Conservation (phyloP, 768 basidiomycete species). For the Sarcomyxa edulis region DNA sequence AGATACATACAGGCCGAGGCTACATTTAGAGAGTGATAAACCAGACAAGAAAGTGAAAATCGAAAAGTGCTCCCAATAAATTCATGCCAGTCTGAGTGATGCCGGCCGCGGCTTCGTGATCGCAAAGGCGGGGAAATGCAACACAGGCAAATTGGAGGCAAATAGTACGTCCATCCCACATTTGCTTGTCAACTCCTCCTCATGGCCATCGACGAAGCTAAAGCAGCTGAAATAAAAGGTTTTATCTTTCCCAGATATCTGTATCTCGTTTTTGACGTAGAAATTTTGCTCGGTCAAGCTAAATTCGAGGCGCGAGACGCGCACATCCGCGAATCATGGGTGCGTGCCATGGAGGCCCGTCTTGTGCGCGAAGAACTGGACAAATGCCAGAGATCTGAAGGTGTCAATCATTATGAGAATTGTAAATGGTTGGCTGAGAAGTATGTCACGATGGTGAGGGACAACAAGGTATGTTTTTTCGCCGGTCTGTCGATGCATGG, state of each 20-base stretch:
- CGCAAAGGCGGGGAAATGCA: too few species aligned
- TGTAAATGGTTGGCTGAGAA: conserved; percentile 84
- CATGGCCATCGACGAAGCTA: conserved; percentile 33
- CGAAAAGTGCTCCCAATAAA: too few species aligned
- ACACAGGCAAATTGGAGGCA: too few species aligned
- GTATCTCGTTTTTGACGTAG: neutral
- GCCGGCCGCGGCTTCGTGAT: too few species aligned
- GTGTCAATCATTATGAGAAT: conserved; percentile 87
- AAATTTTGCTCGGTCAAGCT: conserved; percentile 33
- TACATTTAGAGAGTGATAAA: too few species aligned
- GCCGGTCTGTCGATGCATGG: neutral
- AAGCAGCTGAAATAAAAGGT: conserved; percentile 50
- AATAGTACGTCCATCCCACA: too few species aligned
- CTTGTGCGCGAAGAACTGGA: conserved; percentile 84
- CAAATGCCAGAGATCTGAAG: conserved; percentile 87
- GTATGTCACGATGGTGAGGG: conserved; percentile 73
- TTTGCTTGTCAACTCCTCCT: too few species aligned
- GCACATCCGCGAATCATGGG: conserved; percentile 87
- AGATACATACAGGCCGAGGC: too few species aligned
- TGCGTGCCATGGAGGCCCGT: conserved; percentile 88
- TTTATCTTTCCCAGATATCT: neutral
- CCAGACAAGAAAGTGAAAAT: too few species aligned
- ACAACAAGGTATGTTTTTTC: conserved; percentile 63
- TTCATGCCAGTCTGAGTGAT: too few species aligned
- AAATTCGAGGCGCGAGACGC: conserved; percentile 67